Evolutionary conservation across 805 yeast genomes (phyloP).

Genomic region (Metschnikowia similis): DNA sequence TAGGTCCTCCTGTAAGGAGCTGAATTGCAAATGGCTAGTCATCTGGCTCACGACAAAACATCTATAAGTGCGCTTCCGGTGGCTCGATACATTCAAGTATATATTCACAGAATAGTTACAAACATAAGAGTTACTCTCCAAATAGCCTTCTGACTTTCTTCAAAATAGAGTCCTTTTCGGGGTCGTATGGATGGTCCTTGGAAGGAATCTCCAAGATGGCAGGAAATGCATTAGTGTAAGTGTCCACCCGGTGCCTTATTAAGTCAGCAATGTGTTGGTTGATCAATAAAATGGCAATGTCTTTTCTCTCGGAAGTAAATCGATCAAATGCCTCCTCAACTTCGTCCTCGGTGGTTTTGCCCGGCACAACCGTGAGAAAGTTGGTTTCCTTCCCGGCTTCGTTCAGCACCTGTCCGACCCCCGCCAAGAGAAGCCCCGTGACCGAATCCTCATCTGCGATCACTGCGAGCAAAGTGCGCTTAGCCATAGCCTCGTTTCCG

Average conservation of each 20-base stretch:
- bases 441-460: conserved; percentile 98
- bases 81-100: background rate
- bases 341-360: conserved; percentile 72
- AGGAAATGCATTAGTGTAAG: conserved; percentile 87
- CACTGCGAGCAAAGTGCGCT: conserved; percentile 83
- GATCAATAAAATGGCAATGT: conserved; percentile 87
- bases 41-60: background rate
- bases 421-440: conserved; percentile 93
- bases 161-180: conserved; percentile 94
- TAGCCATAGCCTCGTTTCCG: conserved; percentile 44
- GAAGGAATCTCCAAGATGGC: conserved; percentile 96
- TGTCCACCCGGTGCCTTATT: conserved; percentile 78
- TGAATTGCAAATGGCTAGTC: background rate
- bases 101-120: background rate
- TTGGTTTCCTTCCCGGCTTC: conserved; percentile 67
- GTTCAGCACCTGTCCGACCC: conserved; percentile 78
- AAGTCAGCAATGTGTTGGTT: conserved; percentile 94
- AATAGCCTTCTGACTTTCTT: conserved; percentile 91
- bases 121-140: conserved; percentile 61
- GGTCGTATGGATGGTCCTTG: conserved; percentile 97
- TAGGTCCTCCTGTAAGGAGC: background rate
- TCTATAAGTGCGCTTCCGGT: background rate
- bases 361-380: conserved; percentile 72
- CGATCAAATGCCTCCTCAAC: conserved; percentile 69
- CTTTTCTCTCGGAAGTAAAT: conserved; percentile 72